Evolutionary conservation across 495 filamentous ascomycete genomes (phyloP).

Genomic region (Tetracladium setigerum): DNA sequence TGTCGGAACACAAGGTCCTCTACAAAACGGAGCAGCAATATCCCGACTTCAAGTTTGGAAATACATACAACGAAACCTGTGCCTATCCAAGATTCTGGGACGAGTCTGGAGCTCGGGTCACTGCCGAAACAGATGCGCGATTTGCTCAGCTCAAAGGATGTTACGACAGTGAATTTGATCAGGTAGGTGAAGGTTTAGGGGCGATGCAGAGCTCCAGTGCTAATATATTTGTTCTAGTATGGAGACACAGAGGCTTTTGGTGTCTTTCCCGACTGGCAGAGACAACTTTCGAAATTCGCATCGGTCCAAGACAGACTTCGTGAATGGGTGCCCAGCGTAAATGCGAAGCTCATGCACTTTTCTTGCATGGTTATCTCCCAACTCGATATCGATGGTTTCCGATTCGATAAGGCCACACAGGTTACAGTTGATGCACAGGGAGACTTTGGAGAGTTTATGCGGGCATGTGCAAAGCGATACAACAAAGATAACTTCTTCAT

Average conservation of each 20-base stretch:
- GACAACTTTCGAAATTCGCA: constrained; percentile 56
- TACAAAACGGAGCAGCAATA: constrained; percentile 55
- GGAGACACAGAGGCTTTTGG: constrained; percentile 64
- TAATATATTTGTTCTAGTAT: constrained; percentile 34
- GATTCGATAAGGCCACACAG: constrained; percentile 63
- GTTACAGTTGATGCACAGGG: constrained; percentile 57
- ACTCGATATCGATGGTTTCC: constrained; percentile 64
- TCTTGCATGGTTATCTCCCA: constrained; percentile 58
- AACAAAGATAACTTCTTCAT: constrained; percentile 60
- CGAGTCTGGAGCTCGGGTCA: constrained; percentile 48
- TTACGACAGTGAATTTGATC: constrained; percentile 64
- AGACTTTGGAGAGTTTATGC: constrained; percentile 31
- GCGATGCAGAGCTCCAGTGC: background rate
- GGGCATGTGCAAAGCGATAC: constrained; percentile 45
- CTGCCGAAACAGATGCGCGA: constrained; percentile 32
- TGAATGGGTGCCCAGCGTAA: constrained; percentile 59
- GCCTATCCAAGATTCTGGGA: constrained; percentile 61
- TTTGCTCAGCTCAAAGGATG: constrained; percentile 42
- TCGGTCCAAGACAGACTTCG: constrained; percentile 69
- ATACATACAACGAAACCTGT: constrained; percentile 48
- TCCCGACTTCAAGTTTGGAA: constrained; percentile 52
- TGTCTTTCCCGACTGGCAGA: constrained; percentile 59
- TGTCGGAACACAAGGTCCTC: constrained; percentile 46
- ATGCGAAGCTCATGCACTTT: constrained; percentile 51
- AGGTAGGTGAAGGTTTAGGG: constrained; percentile 7